Conservation (phyloP, 805 yeast species). For the Brettanomyces custersianus region DNA sequence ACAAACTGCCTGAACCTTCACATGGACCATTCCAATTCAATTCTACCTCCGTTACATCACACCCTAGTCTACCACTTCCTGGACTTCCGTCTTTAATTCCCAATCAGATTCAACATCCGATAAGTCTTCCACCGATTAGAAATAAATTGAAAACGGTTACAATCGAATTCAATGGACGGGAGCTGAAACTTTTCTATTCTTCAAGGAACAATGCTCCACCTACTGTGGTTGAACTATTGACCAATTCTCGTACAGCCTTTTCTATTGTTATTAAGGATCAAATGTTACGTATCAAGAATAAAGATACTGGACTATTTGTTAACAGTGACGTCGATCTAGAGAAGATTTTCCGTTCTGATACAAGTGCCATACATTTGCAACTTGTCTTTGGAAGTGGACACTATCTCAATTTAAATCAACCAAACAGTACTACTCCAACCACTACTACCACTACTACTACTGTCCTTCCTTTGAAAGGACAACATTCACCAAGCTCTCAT, state of each 20-base stretch:
- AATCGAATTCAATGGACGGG: slow-evolving; percentile 43
- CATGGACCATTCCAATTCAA: neutral
- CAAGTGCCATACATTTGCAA: slow-evolving; percentile 32
- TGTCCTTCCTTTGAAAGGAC: no score
- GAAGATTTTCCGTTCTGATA: slow-evolving; percentile 26
- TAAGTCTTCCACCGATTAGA: neutral
- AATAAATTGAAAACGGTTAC: slow-evolving; percentile 24
- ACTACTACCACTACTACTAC: neutral
- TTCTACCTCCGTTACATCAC: neutral
- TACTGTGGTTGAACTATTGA: slow-evolving; percentile 64
- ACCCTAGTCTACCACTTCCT: neutral
- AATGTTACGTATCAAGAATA: slow-evolving; percentile 28
- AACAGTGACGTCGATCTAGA: slow-evolving; percentile 40
- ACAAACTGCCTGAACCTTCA: neutral
- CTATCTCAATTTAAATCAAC: slow-evolving; percentile 19
- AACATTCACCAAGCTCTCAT: slow-evolving; percentile 6
- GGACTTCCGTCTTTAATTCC: neutral
- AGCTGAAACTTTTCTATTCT: slow-evolving; percentile 58
- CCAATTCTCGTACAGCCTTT: slow-evolving; percentile 69
- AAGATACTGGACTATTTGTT: slow-evolving; percentile 23
- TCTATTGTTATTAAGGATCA: slow-evolving; percentile 33
- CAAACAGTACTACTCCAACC: neutral
- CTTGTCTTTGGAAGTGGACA: slow-evolving; percentile 19
- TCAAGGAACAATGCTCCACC: slow-evolving; percentile 69
- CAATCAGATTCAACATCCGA: neutral